Evolutionary conservation across 108 stramenopile species (phyloP).

Genomic region (Nitzschia palea): DNA sequence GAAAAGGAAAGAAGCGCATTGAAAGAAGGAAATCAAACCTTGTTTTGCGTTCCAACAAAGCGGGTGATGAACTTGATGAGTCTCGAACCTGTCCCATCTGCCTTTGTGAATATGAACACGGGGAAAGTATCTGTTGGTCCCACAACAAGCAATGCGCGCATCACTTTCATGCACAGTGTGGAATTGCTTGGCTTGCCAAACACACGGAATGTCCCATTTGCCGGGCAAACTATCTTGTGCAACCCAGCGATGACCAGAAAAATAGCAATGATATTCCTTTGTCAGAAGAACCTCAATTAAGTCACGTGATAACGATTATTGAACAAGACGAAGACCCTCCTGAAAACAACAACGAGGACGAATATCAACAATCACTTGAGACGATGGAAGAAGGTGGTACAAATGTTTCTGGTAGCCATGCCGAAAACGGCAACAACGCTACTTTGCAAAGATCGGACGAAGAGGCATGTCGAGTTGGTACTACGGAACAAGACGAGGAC

Average conservation of each 20-base stretch:
- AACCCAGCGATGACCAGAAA: constrained; percentile 36
- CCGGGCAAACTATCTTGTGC: constrained; percentile 68
- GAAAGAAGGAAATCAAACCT: neutral
- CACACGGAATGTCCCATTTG: constrained; percentile 77
- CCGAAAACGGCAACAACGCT: too few species aligned
- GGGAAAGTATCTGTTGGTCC: constrained; percentile 67
- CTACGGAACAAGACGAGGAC: too few species aligned
- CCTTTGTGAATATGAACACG: constrained; percentile 54
- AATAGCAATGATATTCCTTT: too few species aligned
- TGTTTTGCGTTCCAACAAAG: neutral
- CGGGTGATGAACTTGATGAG: neutral
- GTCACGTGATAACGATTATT: neutral
- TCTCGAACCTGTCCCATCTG: constrained; percentile 62
- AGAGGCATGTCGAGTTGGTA: too few species aligned
- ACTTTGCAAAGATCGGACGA: too few species aligned
- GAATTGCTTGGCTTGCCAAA: constrained; percentile 59
- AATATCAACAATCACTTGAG: neutral
- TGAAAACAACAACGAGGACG: too few species aligned
- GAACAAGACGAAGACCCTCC: neutral
- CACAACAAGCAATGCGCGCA: constrained; percentile 67
- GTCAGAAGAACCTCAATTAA: too few species aligned
- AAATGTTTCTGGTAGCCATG: too few species aligned
- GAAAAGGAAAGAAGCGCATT: neutral
- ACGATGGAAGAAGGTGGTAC: too few species aligned
- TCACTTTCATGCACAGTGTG: constrained; percentile 68